phyloP scores from a whole-genome alignment of 805 yeast species.

The Kodamaea laetipori region DNA sequence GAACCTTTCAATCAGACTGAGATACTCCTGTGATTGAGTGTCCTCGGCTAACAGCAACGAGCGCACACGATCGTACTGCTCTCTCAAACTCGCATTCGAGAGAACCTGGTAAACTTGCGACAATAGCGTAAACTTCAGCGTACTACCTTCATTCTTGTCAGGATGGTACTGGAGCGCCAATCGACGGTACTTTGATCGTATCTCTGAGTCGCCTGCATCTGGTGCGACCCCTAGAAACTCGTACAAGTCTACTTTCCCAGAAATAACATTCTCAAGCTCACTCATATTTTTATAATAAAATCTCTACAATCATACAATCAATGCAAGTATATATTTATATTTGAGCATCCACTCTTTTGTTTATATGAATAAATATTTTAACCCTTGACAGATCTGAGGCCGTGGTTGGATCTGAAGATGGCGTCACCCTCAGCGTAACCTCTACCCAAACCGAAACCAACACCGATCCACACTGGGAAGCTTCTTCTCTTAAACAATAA shows the following conservation, averaged over 20 bases:
- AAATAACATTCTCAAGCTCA: constrained; percentile 1
- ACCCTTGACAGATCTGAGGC: constrained; percentile 73
- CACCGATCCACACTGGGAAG: constrained; percentile 97
- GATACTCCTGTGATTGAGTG: constrained; percentile 7
- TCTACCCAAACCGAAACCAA: constrained; percentile 97
- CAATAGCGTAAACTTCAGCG: constrained; percentile 32
- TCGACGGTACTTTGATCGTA: constrained; percentile 33
- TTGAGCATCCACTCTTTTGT: constrained; percentile 7
- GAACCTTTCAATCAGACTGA: constrained; percentile 9
- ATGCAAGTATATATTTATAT: constrained; percentile 6
- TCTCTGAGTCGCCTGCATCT: constrained; percentile 24
- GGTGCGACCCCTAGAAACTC: constrained; percentile 26
- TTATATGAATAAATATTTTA: constrained; percentile 27
- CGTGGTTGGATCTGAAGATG: constrained; percentile 81
- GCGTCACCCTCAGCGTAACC: constrained; percentile 99
- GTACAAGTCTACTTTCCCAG: constrained; percentile 21
- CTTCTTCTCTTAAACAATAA: constrained; percentile 89
- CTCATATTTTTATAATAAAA: constrained; percentile 4
- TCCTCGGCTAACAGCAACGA: constrained; percentile 11
- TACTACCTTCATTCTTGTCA: constrained; percentile 33
- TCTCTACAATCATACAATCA: constrained; percentile 1
- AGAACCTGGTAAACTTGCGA: constrained; percentile 36
- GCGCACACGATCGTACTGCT: constrained; percentile 35
- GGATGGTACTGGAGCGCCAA: constrained; percentile 43
- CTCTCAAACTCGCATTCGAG: constrained; percentile 24